Percentiles rank a stretch among this genome's conserved stretches.
These are phyloP conservation scores for Hibiscus syriacus DNA, from an alignment of 345 rosid species.

Conservation along the genomic window DNA sequence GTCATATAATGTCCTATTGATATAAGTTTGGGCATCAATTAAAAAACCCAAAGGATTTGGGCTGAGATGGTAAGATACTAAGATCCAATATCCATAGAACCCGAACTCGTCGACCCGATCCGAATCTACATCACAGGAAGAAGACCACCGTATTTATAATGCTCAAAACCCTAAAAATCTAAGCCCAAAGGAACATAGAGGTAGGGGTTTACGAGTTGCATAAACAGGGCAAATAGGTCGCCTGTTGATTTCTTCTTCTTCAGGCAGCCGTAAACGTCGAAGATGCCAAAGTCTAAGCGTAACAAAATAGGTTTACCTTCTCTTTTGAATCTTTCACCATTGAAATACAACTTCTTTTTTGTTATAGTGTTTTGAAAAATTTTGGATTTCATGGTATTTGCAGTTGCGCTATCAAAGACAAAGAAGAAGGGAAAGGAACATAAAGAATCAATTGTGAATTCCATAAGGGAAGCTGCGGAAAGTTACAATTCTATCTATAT, in stretches of 20 bases:
- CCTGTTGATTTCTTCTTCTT: background rate
- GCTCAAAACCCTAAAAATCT: background rate
- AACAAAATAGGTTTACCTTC: slow-evolving; percentile 51
- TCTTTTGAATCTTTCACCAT: background rate
- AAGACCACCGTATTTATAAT: background rate
- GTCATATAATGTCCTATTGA: no score
- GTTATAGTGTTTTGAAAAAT: background rate
- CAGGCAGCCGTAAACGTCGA: background rate
- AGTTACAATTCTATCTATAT: slow-evolving; percentile 52
- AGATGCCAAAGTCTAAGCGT: slow-evolving; percentile 95
- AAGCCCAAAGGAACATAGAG: background rate
- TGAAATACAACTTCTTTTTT: background rate
- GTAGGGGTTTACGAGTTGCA: background rate
- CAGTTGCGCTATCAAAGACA: slow-evolving; percentile 86
- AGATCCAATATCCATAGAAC: background rate
- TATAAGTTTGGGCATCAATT: no score
- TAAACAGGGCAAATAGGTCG: background rate
- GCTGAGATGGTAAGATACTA: background rate
- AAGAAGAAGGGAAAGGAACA: slow-evolving; percentile 96
- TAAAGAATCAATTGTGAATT: slow-evolving; percentile 55
- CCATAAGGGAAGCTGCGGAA: slow-evolving; percentile 72
- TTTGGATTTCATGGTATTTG: slow-evolving; percentile 2
- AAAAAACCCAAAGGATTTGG: background rate
- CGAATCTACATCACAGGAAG: background rate
- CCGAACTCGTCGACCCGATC: background rate